phyloP scores from a whole-genome alignment of 108 stramenopile genomes.

The Hondaea fermentalgiana region DNA sequence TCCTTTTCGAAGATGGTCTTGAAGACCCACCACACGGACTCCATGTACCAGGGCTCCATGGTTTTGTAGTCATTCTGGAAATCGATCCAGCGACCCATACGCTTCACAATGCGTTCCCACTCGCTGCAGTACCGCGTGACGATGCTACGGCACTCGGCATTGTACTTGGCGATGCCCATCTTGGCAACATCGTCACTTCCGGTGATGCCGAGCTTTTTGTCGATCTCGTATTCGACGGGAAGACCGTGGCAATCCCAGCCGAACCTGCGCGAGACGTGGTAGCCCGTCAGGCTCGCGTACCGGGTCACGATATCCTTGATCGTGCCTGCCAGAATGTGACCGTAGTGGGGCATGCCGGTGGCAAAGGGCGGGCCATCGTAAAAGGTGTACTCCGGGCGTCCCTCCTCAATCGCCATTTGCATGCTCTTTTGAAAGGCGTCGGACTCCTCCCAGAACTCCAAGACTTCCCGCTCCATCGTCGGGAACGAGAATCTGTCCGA shows the following conservation, averaged over 20 bases:
- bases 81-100: slow-evolving; percentile 97
- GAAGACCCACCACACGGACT: slow-evolving; percentile 99
- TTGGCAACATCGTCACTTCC: slow-evolving; percentile 83
- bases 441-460: slow-evolving; percentile 30
- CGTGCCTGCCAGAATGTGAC: slow-evolving; percentile 97
- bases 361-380: slow-evolving; percentile 99
- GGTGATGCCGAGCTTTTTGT: slow-evolving; percentile 84
- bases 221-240: slow-evolving; percentile 98
- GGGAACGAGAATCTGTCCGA: slow-evolving; percentile 21
- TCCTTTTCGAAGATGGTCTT: slow-evolving; percentile 73
- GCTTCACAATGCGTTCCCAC: slow-evolving; percentile 88
- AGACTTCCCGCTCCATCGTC: slow-evolving; percentile 21
- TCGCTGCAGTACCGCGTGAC: slow-evolving; percentile 90
- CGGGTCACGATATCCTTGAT: slow-evolving; percentile 98
- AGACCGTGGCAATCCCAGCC: slow-evolving; percentile 99
- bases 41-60: slow-evolving; percentile 96
- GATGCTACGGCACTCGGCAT: slow-evolving; percentile 85
- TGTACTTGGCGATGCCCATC: slow-evolving; percentile 97
- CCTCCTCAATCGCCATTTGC: slow-evolving; percentile 37
- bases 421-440: slow-evolving; percentile 30
- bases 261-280: slow-evolving; percentile 80
- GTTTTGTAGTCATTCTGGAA: slow-evolving; percentile 99
- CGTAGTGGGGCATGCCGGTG: slow-evolving; percentile 93
- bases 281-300: slow-evolving; percentile 85
- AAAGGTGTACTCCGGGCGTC: slow-evolving; percentile 74